Evolutionary conservation across 2,329 filamentous ascomycete genomes (phyloP), one percentile per base, ranked within the genome.

Genomic region (Sporothrix globosa): DNA sequence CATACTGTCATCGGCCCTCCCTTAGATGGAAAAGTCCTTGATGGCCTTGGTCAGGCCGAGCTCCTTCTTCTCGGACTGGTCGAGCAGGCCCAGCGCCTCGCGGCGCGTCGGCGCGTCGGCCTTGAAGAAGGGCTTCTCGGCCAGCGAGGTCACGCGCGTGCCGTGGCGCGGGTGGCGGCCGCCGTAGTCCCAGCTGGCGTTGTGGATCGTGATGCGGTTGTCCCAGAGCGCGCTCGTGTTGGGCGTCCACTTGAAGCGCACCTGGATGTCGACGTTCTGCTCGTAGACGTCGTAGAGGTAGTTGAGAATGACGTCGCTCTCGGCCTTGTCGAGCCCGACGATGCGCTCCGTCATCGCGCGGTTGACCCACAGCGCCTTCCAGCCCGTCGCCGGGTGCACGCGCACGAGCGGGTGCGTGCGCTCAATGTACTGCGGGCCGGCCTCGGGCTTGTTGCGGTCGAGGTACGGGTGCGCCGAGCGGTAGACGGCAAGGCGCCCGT

Each of bases 291-390:
- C 83, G 73, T 83, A 91, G 46, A 92, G 78, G 71, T 92, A 91
- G 39, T 84, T 83, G 11, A 92, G 80, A 17, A 92, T 88, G 0
- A 87, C 73, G 74, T 92, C 90, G 70, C 89, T 91, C 78, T 92
- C 90, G 0, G 83, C 87, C 72, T 86, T 86, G 74, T 92, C 90
- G 0, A 92, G 78, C 0, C 90, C 91, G 0, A 92, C 86, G 63
- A 92, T 92, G 0, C 85, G 82, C 6, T 85, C 83, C 0, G 90
- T 92, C 85, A 92, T 89, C 1, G 87, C 82, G 3, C 90, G 84
- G 77, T 92, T 92, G 0, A 92, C 90, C 82, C 85, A 92, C 0
- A 92, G 82, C 0, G 88, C 83, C 78, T 92, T 92, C 90, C 90
- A 92, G 0, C 90, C 74, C 0, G 90, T 92, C 0, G 87, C 90